These are phyloP conservation scores for Sarcodon aspratus DNA, from an alignment of 768 basidiomycete genomes.

Conservation along the genomic window DNA sequence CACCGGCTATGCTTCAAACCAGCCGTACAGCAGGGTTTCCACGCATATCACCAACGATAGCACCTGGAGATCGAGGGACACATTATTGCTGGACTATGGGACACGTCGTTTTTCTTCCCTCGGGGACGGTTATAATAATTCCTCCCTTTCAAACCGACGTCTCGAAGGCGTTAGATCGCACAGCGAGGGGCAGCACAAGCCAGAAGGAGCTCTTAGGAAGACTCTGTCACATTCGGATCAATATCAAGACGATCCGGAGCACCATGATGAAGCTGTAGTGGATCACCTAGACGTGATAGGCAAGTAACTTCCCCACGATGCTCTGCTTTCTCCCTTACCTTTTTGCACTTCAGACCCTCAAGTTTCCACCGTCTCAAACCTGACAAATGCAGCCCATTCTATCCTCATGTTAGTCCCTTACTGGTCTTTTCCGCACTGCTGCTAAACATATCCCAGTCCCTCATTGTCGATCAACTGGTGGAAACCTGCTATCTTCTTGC, in stretches of 20 bases:
- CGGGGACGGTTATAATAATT: neutral
- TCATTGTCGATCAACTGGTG: slow-evolving; percentile 60
- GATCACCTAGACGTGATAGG: slow-evolving; percentile 79
- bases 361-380: slow-evolving; percentile 59
- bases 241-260: slow-evolving; percentile 15
- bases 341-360: slow-evolving; percentile 42
- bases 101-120: neutral
- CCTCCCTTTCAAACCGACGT: slow-evolving; percentile 1
- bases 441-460: slow-evolving; percentile 31
- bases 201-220: neutral
- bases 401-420: slow-evolving; percentile 45
- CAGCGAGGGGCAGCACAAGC: neutral
- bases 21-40: slow-evolving; percentile 12
- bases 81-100: neutral
- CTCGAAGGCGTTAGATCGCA: neutral
- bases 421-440: neutral
- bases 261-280: slow-evolving; percentile 71
- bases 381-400: slow-evolving; percentile 73
- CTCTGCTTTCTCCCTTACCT: slow-evolving; percentile 1
- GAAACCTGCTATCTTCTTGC: slow-evolving; percentile 54
- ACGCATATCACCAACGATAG: slow-evolving; percentile 11
- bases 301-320: slow-evolving; percentile 14
- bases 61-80: neutral
- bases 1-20: neutral
- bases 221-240: slow-evolving; percentile 2